phyloP scores from a whole-genome alignment of 2,329 filamentous ascomycete genomes.

The Botrytis cinerea region DNA sequence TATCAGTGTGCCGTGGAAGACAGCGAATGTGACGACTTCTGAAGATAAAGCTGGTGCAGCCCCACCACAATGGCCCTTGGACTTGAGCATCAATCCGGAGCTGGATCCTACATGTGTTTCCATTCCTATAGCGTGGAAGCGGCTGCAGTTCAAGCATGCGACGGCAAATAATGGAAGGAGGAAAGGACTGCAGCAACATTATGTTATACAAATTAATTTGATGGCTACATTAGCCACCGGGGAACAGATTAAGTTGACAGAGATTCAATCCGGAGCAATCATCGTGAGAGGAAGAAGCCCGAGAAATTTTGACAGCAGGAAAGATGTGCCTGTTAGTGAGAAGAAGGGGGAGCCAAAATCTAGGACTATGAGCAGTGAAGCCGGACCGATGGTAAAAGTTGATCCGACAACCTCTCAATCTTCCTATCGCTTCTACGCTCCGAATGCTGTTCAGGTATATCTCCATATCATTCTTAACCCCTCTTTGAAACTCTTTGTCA shows the following conservation, averaged over 20 bases:
- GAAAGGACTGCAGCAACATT: constrained; percentile 94
- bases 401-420: constrained; percentile 35
- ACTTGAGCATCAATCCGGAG: constrained; percentile 61
- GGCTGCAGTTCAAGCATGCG: constrained; percentile 92
- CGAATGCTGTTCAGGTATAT: constrained; percentile 38
- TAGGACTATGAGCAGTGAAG: constrained; percentile 33
- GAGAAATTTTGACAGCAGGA: constrained; percentile 88
- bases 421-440: constrained; percentile 37
- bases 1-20: constrained; percentile 96
- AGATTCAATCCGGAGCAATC: constrained; percentile 88
- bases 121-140: constrained; percentile 88
- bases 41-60: constrained; percentile 49
- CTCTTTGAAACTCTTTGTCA: not conserved
- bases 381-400: constrained; percentile 34
- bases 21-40: constrained; percentile 32
- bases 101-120: constrained; percentile 78
- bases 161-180: constrained; percentile 94
- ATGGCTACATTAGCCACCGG: constrained; percentile 68
- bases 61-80: constrained; percentile 57
- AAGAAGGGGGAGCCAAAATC: constrained; percentile 38
- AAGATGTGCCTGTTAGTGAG: constrained; percentile 70
- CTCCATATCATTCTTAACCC: not conserved
- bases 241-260: constrained; percentile 73
- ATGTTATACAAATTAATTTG: constrained; percentile 82
- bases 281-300: constrained; percentile 93